Evolutionary conservation across 257 asterid genomes (phyloP).

Genomic region (Nicotiana undulata): DNA sequence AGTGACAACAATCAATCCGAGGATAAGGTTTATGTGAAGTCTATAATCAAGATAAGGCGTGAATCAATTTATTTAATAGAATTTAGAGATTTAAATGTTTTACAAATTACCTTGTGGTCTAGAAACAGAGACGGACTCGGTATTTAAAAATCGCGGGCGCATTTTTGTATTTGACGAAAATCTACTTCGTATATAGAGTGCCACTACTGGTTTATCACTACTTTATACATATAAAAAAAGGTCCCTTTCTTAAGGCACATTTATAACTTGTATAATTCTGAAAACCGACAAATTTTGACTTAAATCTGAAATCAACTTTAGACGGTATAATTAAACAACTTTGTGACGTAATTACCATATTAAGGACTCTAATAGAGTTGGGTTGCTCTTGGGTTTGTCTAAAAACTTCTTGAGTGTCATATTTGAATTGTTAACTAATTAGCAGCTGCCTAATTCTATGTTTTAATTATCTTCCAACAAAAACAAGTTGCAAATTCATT

Average conservation of each 20-base stretch:
- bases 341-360: neutral
- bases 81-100: neutral
- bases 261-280: too few relatives aligned
- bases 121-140: rapidly evolving
- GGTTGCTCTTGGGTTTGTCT: neutral
- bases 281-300: too few relatives aligned
- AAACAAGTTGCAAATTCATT: neutral
- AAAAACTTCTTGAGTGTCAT: neutral
- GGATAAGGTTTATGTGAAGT: neutral
- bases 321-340: neutral
- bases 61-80: neutral
- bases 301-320: too few relatives aligned
- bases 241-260: too few relatives aligned
- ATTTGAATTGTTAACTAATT: neutral
- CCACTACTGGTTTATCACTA: too few relatives aligned
- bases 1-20: neutral
- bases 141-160: rapidly evolving
- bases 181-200: too few relatives aligned
- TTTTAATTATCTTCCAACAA: too few relatives aligned
- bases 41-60: neutral
- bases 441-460: neutral
- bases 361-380: neutral
- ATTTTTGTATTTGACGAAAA: too few relatives aligned
- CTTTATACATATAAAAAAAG: too few relatives aligned
- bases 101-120: too few relatives aligned